phyloP scores from a whole-genome alignment of 1,139 yeast genomes.

The Hemisphaericaspora xylofermentans region DNA sequence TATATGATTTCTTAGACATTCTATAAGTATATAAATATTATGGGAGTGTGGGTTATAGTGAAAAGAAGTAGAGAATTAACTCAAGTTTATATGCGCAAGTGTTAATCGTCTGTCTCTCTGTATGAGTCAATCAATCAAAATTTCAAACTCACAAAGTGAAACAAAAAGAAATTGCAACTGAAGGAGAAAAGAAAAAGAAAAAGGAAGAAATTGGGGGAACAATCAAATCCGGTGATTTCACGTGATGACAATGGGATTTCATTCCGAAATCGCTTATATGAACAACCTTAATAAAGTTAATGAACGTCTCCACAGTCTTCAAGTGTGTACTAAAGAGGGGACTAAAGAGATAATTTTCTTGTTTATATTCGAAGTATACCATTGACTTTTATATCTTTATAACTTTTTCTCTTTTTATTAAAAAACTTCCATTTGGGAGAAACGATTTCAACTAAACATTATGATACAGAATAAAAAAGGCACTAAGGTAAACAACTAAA shows the following conservation, averaged over 20 bases:
- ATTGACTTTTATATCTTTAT: not conserved
- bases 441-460: not conserved
- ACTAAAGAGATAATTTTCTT: too few species aligned
- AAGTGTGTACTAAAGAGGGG: too few species aligned
- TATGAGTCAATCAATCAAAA: not conserved
- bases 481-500: not conserved
- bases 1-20: constrained; percentile 36
- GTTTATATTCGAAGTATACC: not conserved
- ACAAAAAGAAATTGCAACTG: not conserved
- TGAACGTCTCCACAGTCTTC: too few species aligned
- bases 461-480: constrained; percentile 2
- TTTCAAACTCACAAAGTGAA: not conserved
- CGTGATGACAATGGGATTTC: constrained; percentile 4
- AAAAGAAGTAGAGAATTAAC: not conserved
- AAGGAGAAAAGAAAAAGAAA: not conserved
- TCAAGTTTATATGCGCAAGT: too few species aligned
- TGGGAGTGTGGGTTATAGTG: not conserved
- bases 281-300: too few species aligned
- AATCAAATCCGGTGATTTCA: constrained; percentile 3
- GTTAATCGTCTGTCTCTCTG: too few species aligned
- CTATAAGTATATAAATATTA: constrained; percentile 11
- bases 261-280: not conserved
- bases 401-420: not conserved
- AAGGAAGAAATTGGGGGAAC: too few species aligned
- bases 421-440: not conserved